Base-by-base conservation (phyloP, 2,329 filamentous ascomycete species). In the Ophiostoma sp. region DNA sequence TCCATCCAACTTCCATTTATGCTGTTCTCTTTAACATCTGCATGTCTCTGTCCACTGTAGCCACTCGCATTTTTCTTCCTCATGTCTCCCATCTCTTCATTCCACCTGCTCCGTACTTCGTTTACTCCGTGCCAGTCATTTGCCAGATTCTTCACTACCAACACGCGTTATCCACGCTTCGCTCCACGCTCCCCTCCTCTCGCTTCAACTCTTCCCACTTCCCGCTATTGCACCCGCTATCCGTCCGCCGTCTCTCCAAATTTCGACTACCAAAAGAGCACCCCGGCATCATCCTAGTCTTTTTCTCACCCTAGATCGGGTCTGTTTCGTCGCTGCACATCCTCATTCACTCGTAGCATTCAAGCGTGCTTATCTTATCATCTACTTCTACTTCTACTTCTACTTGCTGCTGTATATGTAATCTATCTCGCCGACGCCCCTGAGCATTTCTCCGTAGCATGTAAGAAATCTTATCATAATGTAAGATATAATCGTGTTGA, bases 301-400 rank as follows among this genome's bases (percentile, higher is more conserved):
- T 27, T 11, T 55, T 18, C 5, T 55, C 49, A 27, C 27, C 11
- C n/a, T 27, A 9, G 49, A 55, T 55, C 42, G 49, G 49, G 49
- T 18, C 44, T 44, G 65, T 69, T 66, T 66, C 27, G 45, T 58
- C 45, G 27, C 49, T 66, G 67, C 67, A 64, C 67, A 69, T 69
- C 65, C 58, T 69, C 68, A 69, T 69, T 69, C 68, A 38, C 27
- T 55, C 18, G 49, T 27, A 27, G 49, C 14, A 40, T 62, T 41
- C 12, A 62, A 27, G 27, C 27, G 49, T 55, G 49, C 49, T 27
- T 55, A 55, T 55, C 47, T 55, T 27, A 9, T 55, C n/a, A n/a
- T n/a, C n/a, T n/a, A n/a, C n/a, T n/a, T 11, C 5, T 55, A 12
- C 45, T 47, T 14, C 16, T 47, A 14, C 14, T 47, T 14, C 45